These are phyloP conservation scores for Arthrobotrys conoides DNA, from an alignment of 2,329 filamentous ascomycete genomes.

Conservation along the genomic window DNA sequence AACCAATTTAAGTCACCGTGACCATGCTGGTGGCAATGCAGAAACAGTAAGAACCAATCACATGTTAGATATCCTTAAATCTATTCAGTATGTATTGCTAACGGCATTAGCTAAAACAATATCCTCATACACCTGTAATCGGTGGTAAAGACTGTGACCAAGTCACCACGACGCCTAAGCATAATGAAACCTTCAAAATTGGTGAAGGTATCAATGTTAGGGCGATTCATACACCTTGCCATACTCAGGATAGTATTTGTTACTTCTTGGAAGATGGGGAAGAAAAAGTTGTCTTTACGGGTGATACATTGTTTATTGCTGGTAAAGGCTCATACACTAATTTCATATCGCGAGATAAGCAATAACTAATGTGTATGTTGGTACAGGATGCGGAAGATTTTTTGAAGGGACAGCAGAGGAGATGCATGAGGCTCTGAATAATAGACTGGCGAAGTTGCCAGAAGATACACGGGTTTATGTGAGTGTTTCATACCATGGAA, in stretches of 20 bases:
- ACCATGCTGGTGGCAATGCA: slow-evolving; percentile 92
- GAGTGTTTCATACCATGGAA: slow-evolving; percentile 51
- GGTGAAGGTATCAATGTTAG: slow-evolving; percentile 84
- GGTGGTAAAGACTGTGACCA: slow-evolving; percentile 88
- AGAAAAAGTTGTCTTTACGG: slow-evolving; percentile 88
- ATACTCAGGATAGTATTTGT: slow-evolving; percentile 98
- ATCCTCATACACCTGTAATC: slow-evolving; percentile 79
- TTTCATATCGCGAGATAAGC: not conserved
- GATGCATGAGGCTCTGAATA: slow-evolving; percentile 94
- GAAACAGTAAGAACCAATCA: slow-evolving; percentile 74
- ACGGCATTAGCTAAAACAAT: slow-evolving; percentile 71
- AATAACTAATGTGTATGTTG: not conserved
- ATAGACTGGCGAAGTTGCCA: slow-evolving; percentile 82
- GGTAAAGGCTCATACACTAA: slow-evolving; percentile 70
- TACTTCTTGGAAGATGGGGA: slow-evolving; percentile 84
- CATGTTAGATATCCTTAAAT: not conserved
- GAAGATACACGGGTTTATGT: slow-evolving; percentile 94
- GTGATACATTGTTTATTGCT: slow-evolving; percentile 95
- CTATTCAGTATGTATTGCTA: not conserved
- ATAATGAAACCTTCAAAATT: slow-evolving; percentile 84
- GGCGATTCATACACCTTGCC: slow-evolving; percentile 94
- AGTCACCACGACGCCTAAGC: slow-evolving; percentile 81
- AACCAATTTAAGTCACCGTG: slow-evolving; percentile 78
- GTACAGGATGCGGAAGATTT: slow-evolving; percentile 87
- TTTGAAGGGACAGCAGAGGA: slow-evolving; percentile 91